A percentile compares a stretch with the other conserved stretches of the same genome.
These are phyloP conservation scores for Epichloe uncinata DNA, from an alignment of 2,329 filamentous ascomycete species.

Conservation along the genomic window DNA sequence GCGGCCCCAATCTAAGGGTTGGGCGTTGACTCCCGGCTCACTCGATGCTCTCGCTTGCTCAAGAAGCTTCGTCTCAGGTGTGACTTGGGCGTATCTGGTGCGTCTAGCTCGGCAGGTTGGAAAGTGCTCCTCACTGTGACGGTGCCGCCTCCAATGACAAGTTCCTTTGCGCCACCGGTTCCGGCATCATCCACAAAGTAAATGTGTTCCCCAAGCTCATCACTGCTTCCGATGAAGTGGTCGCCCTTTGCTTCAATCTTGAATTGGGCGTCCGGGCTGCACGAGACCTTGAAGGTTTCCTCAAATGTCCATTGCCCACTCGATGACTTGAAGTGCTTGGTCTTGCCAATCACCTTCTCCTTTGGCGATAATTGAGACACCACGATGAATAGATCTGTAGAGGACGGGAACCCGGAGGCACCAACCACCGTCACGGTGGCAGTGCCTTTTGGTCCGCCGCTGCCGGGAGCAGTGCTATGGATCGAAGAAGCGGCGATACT, in stretches of 20 bases:
- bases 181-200: constrained; percentile 84
- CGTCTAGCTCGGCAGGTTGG: constrained; percentile 32
- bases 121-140: constrained; percentile 68
- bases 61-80: constrained; percentile 40
- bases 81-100: constrained; percentile 32
- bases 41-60: constrained; percentile 34
- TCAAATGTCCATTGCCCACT: constrained; percentile 55
- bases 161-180: constrained; percentile 53
- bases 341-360: constrained; percentile 77
- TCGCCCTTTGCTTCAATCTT: constrained; percentile 77
- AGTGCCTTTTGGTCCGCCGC: constrained; percentile 51
- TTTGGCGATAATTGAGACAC: constrained; percentile 56
- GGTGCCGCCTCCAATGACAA: constrained; percentile 59
- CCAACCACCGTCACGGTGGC: constrained; percentile 71
- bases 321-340: constrained; percentile 70
- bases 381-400: constrained; percentile 65
- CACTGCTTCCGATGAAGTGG: constrained; percentile 70
- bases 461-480: constrained; percentile 45
- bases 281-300: constrained; percentile 66
- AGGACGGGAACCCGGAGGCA: constrained; percentile 62
- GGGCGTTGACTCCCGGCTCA: constrained; percentile 31
- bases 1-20: constrained; percentile 16
- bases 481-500: constrained; percentile 54
- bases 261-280: constrained; percentile 74
- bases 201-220: constrained; percentile 69